Base-by-base conservation (phyloP, 2,329 filamentous ascomycete genomes). In the Metarhizium album region DNA sequence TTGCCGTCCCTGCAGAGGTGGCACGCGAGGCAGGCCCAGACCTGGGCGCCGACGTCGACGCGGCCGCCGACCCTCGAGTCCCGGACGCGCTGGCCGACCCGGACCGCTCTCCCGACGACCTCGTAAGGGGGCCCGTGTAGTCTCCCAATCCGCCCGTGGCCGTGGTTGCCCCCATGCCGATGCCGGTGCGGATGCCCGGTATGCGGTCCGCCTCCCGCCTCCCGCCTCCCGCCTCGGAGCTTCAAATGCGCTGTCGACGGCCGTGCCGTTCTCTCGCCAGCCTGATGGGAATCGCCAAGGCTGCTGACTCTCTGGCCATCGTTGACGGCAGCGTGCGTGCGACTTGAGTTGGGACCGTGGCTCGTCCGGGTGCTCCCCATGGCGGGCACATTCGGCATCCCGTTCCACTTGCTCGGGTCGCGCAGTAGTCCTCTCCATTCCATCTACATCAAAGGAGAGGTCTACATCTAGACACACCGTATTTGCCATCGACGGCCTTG, bases 231-330 rank as follows among this genome's bases (percentile, higher is more conserved):
- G n/a, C n/a, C n/a, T n/a, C n/a, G n/a, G n/a, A n/a, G n/a, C n/a
- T n/a, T n/a, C n/a, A n/a, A n/a, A n/a, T 51, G 84, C 78, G 57
- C 90, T 83, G 66, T 85, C 81, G 62, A 90, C 78, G 61, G 89
- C 85, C 57, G 88, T 54, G 48, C 65, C 64, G 50, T 62, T 58
- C n/a, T n/a, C n/a, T n/a, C n/a, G n/a, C n/a, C n/a, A 29, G 7
- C 5, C 7, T 29, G 27, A 29, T 29, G 27, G 27, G 27, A 29
- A 29, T 29, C 27, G 27, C 27, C 27, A 2, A 29, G 27, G 7
- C 27, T 9, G 27, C 7, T 29, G 27, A 29, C 27, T 6, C 7
- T 9, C 11, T 29, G 27, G 7, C 27, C 27, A 29, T 8, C 7
- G 27, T 9, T 29, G 27, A 29, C 11, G 6, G 11, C 27, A 9